Evolutionary conservation across 441 rosid genomes (phyloP).

Genomic region (Brassica hybrid): DNA sequence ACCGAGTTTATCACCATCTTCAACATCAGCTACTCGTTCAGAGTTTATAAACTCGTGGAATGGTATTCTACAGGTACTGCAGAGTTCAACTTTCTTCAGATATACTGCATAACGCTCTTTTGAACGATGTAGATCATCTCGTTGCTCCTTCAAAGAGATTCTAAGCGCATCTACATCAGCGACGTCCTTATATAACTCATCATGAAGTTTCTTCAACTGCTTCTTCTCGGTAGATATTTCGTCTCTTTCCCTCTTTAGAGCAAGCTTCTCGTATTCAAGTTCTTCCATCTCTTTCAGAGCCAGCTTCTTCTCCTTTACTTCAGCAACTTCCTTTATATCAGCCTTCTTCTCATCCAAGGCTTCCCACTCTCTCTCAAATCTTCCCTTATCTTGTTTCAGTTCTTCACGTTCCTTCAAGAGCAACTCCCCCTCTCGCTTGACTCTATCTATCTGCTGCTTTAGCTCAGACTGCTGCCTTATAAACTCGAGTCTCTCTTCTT

Average conservation of each 20-base stretch:
- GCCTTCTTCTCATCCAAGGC: constrained; percentile 73
- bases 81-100: constrained; percentile 66
- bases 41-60: constrained; percentile 52
- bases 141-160: constrained; percentile 60
- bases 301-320: constrained; percentile 61
- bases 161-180: constrained; percentile 65
- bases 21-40: constrained; percentile 23
- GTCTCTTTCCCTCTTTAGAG: constrained; percentile 56
- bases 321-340: constrained; percentile 49
- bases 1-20: constrained; percentile 41
- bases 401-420: constrained; percentile 71
- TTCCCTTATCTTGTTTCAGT: constrained; percentile 71
- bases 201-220: constrained; percentile 49
- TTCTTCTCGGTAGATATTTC: constrained; percentile 43
- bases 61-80: constrained; percentile 66
- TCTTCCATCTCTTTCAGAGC: constrained; percentile 61
- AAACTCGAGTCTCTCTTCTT: constrained; percentile 75
- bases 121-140: constrained; percentile 56
- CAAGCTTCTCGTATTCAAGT: constrained; percentile 50
- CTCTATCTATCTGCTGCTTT: constrained; percentile 57
- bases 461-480: constrained; percentile 65
- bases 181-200: constrained; percentile 68
- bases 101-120: constrained; percentile 58
- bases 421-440: constrained; percentile 47
- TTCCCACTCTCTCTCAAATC: constrained; percentile 83